phyloP scores from a whole-genome alignment of 1,284 basidiomycete species.

The Irpex rosettiformis region DNA sequence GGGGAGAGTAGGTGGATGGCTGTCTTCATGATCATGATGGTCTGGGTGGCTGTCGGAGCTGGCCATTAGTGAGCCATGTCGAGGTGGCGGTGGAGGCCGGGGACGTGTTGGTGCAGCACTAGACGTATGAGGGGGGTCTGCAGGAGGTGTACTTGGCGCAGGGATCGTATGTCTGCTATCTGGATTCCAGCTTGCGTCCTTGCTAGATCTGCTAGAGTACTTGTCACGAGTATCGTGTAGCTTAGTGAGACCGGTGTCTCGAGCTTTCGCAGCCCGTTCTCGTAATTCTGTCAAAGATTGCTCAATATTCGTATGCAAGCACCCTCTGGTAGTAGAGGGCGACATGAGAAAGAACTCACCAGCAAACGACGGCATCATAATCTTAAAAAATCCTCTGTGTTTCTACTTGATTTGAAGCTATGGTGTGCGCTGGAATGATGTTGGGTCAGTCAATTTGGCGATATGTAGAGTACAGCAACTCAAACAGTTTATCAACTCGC shows the following conservation, averaged over 20 bases:
- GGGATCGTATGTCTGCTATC: conserved; percentile 38
- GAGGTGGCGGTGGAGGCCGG: conserved; percentile 19
- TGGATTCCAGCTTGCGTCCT: conserved; percentile 61
- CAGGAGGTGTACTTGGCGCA: neutral
- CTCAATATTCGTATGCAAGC: neutral
- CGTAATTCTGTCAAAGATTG: conserved; percentile 47
- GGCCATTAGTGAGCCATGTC: conserved; percentile 7
- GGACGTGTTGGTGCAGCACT: neutral
- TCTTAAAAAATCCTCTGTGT: too few species aligned
- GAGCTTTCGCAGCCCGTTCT: conserved; percentile 56
- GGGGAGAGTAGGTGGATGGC: conserved; percentile 2
- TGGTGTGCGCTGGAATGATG: too few species aligned
- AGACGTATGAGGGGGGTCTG: neutral
- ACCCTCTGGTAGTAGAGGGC: neutral
- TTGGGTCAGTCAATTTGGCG: too few species aligned
- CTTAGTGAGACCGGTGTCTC: conserved; percentile 49
- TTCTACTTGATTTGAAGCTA: too few species aligned
- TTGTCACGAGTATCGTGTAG: conserved; percentile 54
- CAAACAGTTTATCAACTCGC: too few species aligned
- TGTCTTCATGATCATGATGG: too few species aligned
- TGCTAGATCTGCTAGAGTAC: conserved; percentile 52
- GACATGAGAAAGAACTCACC: neutral
- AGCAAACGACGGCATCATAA: conserved; percentile 10
- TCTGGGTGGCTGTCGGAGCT: conserved; percentile 23
- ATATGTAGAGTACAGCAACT: too few species aligned